phyloP scores from a whole-genome alignment of 1,284 basidiomycete species.

The Ceratobasidium sp. region DNA sequence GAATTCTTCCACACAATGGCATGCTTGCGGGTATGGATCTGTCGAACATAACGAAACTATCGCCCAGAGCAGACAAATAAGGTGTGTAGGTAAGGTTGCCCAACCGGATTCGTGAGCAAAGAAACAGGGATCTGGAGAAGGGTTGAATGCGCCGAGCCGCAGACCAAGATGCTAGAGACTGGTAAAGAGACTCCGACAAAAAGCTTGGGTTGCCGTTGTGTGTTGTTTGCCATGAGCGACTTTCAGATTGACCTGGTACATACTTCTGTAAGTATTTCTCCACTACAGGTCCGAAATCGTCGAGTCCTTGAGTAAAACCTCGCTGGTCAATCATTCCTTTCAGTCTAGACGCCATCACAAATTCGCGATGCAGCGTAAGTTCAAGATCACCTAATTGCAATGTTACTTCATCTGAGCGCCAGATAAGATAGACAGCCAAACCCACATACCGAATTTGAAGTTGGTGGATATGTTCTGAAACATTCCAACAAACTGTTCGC shows the following conservation, averaged over 20 bases:
- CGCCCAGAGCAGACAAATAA: neutral
- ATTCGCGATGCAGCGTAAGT: slow-evolving; percentile 12
- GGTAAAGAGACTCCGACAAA: neutral
- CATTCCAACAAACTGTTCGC: slow-evolving; percentile 40
- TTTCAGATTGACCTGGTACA: neutral
- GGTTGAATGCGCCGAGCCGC: neutral
- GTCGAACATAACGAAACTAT: neutral
- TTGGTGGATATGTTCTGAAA: slow-evolving; percentile 37
- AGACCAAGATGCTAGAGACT: neutral
- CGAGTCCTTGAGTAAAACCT: neutral
- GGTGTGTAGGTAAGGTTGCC: slow-evolving; percentile 1
- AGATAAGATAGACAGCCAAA: no score
- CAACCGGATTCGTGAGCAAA: neutral
- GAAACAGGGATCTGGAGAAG: neutral
- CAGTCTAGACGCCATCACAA: slow-evolving; percentile 8
- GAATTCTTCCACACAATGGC: neutral
- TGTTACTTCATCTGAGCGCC: no score
- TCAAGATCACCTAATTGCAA: slow-evolving; percentile 24
- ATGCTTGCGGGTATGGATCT: neutral
- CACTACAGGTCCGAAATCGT: neutral
- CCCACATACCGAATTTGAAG: slow-evolving; percentile 25
- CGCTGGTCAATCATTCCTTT: neutral
- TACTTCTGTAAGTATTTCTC: neutral
- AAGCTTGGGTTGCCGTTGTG: neutral
- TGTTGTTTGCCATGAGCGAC: neutral